Percentiles rank a stretch among this genome's conserved stretches.
phyloP scores from a whole-genome alignment of 768 basidiomycete species.

The Porphyrellus cyaneotinctus region DNA sequence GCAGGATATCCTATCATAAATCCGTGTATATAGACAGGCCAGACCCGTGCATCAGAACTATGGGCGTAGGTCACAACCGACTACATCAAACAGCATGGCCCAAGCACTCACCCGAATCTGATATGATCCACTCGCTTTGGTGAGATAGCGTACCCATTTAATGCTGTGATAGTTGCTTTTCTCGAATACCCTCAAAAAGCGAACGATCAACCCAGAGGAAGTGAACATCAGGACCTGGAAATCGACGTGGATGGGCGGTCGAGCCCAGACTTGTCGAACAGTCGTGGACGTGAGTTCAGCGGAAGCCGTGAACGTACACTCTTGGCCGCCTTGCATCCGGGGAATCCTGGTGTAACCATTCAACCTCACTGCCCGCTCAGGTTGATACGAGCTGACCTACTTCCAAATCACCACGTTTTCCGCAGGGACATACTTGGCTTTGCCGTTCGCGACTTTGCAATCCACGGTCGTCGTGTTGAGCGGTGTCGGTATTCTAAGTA shows the following conservation, averaged over 20 bases:
- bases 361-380: slow-evolving; percentile 1
- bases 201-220: slow-evolving; percentile 89
- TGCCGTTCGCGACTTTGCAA: slow-evolving; percentile 87
- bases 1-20: slow-evolving; percentile 25
- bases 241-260: slow-evolving; percentile 97
- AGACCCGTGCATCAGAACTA: slow-evolving; percentile 26
- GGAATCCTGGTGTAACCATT: slow-evolving; percentile 60
- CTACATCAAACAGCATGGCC: background rate
- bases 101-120: slow-evolving; percentile 78
- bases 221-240: slow-evolving; percentile 99
- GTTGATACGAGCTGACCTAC: slow-evolving; percentile 46
- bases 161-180: slow-evolving; percentile 91
- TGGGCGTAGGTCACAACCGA: background rate
- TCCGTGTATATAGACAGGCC: slow-evolving; percentile 17
- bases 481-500: slow-evolving; percentile 93
- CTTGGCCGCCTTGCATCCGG: slow-evolving; percentile 88
- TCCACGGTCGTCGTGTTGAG: slow-evolving; percentile 91
- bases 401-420: slow-evolving; percentile 99
- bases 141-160: slow-evolving; percentile 94
- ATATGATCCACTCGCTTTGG: slow-evolving; percentile 90
- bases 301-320: slow-evolving; percentile 78
- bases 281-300: slow-evolving; percentile 88
- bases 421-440: slow-evolving; percentile 95
- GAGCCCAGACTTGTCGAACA: slow-evolving; percentile 91
- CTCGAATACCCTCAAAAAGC: slow-evolving; percentile 98